Evolutionary conservation across 495 filamentous ascomycete species (phyloP).

Genomic region (Tetracladium marchalianum): DNA sequence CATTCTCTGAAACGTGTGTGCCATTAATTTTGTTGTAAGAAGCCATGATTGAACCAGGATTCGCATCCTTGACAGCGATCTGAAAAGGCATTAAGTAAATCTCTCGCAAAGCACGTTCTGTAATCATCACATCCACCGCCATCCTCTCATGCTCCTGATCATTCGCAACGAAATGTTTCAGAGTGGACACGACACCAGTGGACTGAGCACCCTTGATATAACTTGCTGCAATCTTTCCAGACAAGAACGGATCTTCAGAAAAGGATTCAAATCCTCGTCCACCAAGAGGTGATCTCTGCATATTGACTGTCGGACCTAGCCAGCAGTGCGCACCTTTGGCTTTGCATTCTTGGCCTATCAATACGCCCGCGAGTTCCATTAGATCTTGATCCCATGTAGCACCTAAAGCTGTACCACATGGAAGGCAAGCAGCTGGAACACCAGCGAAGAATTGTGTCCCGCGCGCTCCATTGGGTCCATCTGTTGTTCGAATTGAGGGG

Average conservation of each 20-base stretch:
- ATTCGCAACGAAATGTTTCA: conserved; percentile 73
- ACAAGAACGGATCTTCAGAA: conserved; percentile 60
- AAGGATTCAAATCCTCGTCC: conserved; percentile 74
- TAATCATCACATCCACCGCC: conserved; percentile 53
- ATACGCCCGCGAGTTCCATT: conserved; percentile 42
- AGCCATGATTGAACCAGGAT: conserved; percentile 60
- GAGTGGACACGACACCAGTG: conserved; percentile 54
- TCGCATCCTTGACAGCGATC: conserved; percentile 51
- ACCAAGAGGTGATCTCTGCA: conserved; percentile 61
- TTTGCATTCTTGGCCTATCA: conserved; percentile 59
- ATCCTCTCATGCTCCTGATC: conserved; percentile 65
- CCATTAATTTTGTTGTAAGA: conserved; percentile 67
- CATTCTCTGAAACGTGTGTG: conserved; percentile 41
- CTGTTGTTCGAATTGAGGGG: conserved; percentile 48
- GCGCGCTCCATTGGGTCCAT: conserved; percentile 11
- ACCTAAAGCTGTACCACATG: conserved; percentile 54
- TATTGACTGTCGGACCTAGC: conserved; percentile 64
- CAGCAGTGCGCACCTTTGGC: conserved; percentile 59
- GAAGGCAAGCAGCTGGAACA: conserved; percentile 55
- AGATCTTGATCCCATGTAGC: conserved; percentile 59
- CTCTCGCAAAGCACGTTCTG: conserved; percentile 61
- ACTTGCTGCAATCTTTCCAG: conserved; percentile 53
- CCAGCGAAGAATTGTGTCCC: conserved; percentile 56
- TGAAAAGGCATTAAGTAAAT: conserved; percentile 67
- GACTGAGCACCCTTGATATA: conserved; percentile 58